Percentiles rank a stretch among this genome's conserved stretches.
phyloP scores from a whole-genome alignment of 179 eudicot genomes.

The Vitellaria paradoxa region DNA sequence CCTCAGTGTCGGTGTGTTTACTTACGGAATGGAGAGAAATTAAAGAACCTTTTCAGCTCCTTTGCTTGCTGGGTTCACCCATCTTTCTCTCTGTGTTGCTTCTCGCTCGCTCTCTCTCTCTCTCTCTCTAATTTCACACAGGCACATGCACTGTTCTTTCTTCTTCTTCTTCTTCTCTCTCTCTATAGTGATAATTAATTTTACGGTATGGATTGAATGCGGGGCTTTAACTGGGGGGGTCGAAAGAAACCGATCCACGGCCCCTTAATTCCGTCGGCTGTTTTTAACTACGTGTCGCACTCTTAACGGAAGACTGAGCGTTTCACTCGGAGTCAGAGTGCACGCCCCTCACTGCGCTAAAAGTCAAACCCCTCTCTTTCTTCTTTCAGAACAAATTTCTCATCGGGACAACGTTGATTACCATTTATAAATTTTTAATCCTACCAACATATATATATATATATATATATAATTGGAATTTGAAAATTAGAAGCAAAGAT shows the following conservation, averaged over 20 bases:
- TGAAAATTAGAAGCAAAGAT: no score
- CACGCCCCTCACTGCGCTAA: background rate
- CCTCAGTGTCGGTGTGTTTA: conserved; percentile 16
- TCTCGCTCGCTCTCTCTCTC: background rate
- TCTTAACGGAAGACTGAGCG: conserved; percentile 11
- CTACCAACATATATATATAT: no score
- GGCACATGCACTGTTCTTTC: no score
- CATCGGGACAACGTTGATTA: background rate
- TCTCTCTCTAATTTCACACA: background rate
- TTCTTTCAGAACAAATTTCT: background rate
- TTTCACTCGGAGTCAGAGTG: background rate
- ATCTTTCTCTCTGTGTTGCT: no score
- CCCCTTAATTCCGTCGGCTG: conserved; percentile 46
- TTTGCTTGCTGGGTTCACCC: background rate
- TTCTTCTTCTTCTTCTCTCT: background rate
- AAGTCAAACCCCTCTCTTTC: conserved; percentile 18
- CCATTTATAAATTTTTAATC: no score
- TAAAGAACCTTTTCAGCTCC: background rate
- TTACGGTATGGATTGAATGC: conserved; percentile 10
- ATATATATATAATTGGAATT: no score
- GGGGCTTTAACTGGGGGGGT: conserved; percentile 20
- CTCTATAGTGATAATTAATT: background rate
- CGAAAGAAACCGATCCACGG: conserved; percentile 51
- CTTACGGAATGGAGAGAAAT: background rate
- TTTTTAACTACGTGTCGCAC: conserved; percentile 40